A percentile compares a stretch with the other conserved stretches of the same genome.
phyloP scores from a whole-genome alignment of 331 rosid species.

The Pyracantha coccinea region DNA sequence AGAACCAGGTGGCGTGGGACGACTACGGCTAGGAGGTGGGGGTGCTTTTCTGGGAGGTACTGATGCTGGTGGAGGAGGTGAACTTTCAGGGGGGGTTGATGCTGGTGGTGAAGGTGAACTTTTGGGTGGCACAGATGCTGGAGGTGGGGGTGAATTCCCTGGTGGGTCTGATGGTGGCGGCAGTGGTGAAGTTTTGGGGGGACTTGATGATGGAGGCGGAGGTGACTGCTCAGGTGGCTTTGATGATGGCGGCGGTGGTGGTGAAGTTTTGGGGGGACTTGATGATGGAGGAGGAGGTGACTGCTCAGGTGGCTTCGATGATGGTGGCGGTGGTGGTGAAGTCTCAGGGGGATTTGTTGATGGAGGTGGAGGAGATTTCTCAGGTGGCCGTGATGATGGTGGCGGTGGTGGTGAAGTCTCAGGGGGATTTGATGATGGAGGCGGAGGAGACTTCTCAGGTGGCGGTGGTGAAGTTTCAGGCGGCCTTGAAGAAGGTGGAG shows the following conservation, averaged over 20 bases:
- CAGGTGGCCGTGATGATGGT: constrained; percentile 8
- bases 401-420: constrained; percentile 17
- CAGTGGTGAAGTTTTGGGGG: constrained; percentile 13
- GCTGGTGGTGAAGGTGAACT: constrained; percentile 35
- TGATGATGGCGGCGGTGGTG: constrained; percentile 12
- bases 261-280: constrained; percentile 13
- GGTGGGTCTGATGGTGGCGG: constrained; percentile 12
- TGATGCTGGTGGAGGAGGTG: constrained; percentile 31
- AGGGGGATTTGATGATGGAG: constrained; percentile 11
- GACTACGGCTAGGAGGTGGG: constrained; percentile 28
- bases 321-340: constrained; percentile 13
- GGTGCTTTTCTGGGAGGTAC: constrained; percentile 34
- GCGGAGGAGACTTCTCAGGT: constrained; percentile 19
- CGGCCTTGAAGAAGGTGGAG: constrained; percentile 12
- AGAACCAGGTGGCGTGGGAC: constrained; percentile 15
- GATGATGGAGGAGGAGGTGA: constrained; percentile 16
- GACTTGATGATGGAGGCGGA: constrained; percentile 5
- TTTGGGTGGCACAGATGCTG: constrained; percentile 11
- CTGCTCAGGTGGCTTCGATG: constrained; percentile 7
- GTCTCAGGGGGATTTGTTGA: constrained; percentile 8
- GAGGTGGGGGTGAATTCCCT: constrained; percentile 11
- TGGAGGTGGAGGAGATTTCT: constrained; percentile 10
- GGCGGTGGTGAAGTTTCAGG: constrained; percentile 20
- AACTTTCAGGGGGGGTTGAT: constrained; percentile 15
- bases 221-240: constrained; percentile 16